Base-by-base conservation (phyloP, 331 rosid species). In the Phaseolus coccineus region DNA sequence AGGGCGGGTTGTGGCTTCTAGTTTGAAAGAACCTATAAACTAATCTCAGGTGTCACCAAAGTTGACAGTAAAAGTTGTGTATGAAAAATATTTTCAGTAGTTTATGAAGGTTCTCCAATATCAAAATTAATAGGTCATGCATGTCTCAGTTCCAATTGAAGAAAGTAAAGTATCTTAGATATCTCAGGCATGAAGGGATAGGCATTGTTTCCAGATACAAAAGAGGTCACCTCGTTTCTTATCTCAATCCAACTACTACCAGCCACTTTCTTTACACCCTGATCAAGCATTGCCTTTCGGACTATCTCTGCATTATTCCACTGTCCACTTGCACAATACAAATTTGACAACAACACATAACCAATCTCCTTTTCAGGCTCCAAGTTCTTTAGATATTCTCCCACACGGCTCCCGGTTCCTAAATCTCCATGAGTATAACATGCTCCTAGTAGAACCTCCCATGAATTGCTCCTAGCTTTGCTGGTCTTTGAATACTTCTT, bases 181-280 rank as follows among this genome's bases (percentile, higher is more conserved):
- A 87, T 55, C 25, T 86, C 87, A 57, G n/a, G 47, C 82, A 74
- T 74, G 50, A n/a, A 64, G 15, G 89, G 88, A 85, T 58, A 39
- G 16, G 88, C 84, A 82, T 83, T 85, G 71, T 81, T 80, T 64
- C 97, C 98, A 3, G 97, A 91, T 33, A 85, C 89, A 87, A 93
- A 93, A 80, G 89, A 82, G 7, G 79, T 80, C 44, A 93, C 90
- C 68, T 77, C 63, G 58, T 90, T 88, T 72, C 86, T 85, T 62
- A 89, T 89, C 86, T 90, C 93, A 82, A 93, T 90, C 98, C 97
- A 91, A 87, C 96, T 91, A 85, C 95, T 85, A 48, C 98, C 98
- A 6, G 93, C 91, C 78, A 85, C 89, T 90, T 93, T 91, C 90
- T 88, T 91, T 79, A 91, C 87, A 39, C 97, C 90, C 81, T 89